Evolutionary conservation across 768 basidiomycete species (phyloP).

Genomic region (Leccinum longicurvipes): DNA sequence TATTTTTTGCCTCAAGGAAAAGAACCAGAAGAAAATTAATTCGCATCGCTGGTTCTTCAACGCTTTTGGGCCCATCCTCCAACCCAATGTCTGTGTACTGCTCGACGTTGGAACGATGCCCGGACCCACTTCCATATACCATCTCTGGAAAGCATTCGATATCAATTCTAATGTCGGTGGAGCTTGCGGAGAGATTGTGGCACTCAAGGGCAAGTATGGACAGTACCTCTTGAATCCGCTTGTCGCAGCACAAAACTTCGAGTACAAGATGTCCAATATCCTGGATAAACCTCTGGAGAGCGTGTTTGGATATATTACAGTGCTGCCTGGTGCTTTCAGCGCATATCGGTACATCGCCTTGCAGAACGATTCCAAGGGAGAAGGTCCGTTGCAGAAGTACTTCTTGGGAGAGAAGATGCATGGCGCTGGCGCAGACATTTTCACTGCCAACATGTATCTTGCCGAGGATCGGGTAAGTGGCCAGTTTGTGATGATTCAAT

Average conservation of each 20-base stretch:
- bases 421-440: conserved; percentile 83
- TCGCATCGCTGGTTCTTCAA: conserved; percentile 96
- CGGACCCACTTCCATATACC: conserved; percentile 85
- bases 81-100: conserved; percentile 89
- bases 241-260: conserved; percentile 90
- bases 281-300: conserved; percentile 89
- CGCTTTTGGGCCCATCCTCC: conserved; percentile 75
- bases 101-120: conserved; percentile 88
- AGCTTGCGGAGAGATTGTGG: conserved; percentile 95
- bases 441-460: conserved; percentile 95
- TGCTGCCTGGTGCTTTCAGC: conserved; percentile 89
- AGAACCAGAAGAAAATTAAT: conserved; percentile 96
- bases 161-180: conserved; percentile 89
- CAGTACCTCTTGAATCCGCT: conserved; percentile 78
- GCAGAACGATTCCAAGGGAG: conserved; percentile 72
- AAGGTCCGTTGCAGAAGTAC: conserved; percentile 92
- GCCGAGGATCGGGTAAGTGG: conserved; percentile 75
- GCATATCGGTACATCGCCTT: conserved; percentile 90
- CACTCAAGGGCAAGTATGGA: conserved; percentile 83
- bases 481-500: background rate
- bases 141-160: conserved; percentile 93
- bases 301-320: conserved; percentile 92
- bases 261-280: conserved; percentile 94
- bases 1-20: conserved; percentile 89
- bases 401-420: conserved; percentile 97